These are phyloP conservation scores for Cardamine resedifolia DNA, from an alignment of 345 rosid genomes.

Conservation along the genomic window DNA sequence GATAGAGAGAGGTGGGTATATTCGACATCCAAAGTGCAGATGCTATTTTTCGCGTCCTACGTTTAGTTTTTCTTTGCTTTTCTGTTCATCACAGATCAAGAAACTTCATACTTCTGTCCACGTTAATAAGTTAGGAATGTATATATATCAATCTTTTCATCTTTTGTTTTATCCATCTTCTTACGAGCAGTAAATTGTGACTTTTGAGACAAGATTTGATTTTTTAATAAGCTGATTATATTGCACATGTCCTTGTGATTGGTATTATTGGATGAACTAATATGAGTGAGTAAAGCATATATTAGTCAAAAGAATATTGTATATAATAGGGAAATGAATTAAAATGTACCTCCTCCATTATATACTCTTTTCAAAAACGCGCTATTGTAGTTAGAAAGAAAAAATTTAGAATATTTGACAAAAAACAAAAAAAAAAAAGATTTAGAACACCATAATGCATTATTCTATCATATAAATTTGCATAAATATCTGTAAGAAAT, in stretches of 20 bases:
- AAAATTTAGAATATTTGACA: too few species aligned
- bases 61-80: neutral
- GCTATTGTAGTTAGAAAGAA: too few species aligned
- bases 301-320: neutral
- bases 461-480: neutral
- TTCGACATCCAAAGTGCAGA: conserved; percentile 26
- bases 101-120: conserved; percentile 22
- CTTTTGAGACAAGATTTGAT: conserved; percentile 25
- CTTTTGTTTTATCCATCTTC: conserved; percentile 10
- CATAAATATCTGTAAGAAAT: neutral
- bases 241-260: conserved; percentile 19
- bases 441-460: neutral
- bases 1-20: conserved; percentile 1
- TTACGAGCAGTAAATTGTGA: conserved; percentile 18
- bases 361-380: neutral
- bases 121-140: conserved; percentile 18
- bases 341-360: neutral
- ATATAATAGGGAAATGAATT: neutral
- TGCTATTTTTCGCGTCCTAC: conserved; percentile 29
- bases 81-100: conserved; percentile 6
- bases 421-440: neutral
- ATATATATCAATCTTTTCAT: conserved; percentile 17
- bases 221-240: neutral
- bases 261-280: neutral
- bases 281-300: neutral